Evolutionary conservation across 306 rosid species (phyloP), one percentile per base, ranked within the genome.

Genomic region (Fragaria ananassa): DNA sequence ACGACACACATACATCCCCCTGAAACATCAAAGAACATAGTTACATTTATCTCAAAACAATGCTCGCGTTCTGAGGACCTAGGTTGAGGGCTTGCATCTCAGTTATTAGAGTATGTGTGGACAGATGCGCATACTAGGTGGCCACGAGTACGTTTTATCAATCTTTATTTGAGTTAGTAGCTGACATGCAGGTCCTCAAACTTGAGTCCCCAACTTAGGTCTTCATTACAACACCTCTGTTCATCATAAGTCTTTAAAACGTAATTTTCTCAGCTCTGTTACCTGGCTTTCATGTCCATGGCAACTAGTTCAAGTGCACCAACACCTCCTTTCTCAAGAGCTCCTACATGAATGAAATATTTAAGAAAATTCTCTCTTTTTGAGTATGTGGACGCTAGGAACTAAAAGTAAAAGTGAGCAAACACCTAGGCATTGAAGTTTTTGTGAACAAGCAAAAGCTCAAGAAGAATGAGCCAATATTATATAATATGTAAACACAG

Each of bases 221-320:
- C 45, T 49, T 29, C 51, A 60, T 42, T 42, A 2, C 57, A 74
- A 23, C 17, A 7, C 3, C 10, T 57, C 12, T 25, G 68, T 35
- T 71, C 27, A 21, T 78, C 46, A 31, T 7, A 56, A 37, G 57
- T 31, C 17, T 54, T 34, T 18, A 63, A 45, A 68, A 57, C 4
- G 1, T 63, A 37, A 41, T 19, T 70, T 49, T 72, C 70, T 53
- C 66, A 83, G 70, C 68, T 51, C 68, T 79, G 60, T 31, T 82
- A 93, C 99, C 97, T 95, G 80, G 99, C 97, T 95, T 95, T 95
- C 99, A 95, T 92, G 89, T 95, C 99, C 99, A 95, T 95, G 77
- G 99, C 99, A 87, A 95, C 99, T 87, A 95, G 91, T 91, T 95
- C 99, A 6, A 95, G 86, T 68, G 99, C 99, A 86, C 99, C 99